phyloP scores from a whole-genome alignment of 192 early-diverging fungal species.

The Jimgerdemannia lactiflua region DNA sequence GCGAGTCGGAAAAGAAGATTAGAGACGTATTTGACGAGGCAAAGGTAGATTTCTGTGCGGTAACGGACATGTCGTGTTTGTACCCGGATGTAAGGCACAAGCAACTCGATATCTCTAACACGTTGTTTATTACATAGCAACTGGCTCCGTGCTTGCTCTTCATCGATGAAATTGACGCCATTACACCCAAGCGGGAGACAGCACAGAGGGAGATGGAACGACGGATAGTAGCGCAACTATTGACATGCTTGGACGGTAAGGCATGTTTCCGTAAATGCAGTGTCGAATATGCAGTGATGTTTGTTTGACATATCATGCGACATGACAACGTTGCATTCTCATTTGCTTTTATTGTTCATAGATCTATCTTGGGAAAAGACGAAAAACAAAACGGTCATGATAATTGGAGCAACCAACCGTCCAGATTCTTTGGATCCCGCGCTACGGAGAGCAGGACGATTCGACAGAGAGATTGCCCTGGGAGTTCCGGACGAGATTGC shows the following conservation, averaged over 20 bases:
- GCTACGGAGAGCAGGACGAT: conserved; percentile 79
- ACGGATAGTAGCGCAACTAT: conserved; percentile 96
- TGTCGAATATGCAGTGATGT: background rate
- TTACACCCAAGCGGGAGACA: conserved; percentile 99
- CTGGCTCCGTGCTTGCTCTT: conserved; percentile 72
- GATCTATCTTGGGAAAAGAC: conserved; percentile 90
- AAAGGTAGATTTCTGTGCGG: conserved; percentile 34
- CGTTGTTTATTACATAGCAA: conserved; percentile 3
- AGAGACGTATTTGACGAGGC: conserved; percentile 98
- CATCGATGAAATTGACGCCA: conserved; percentile 99
- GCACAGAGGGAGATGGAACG: conserved; percentile 99
- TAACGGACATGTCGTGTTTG: background rate
- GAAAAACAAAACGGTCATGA: conserved; percentile 79
- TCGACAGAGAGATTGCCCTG: conserved; percentile 84
- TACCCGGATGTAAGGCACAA: background rate
- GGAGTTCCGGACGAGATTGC: conserved; percentile 90
- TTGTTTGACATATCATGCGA: background rate
- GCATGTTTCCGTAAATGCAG: conserved; percentile 32
- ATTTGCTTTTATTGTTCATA: conserved; percentile 20
- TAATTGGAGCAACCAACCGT: conserved; percentile 91
- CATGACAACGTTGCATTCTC: background rate
- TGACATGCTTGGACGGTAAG: conserved; percentile 98
- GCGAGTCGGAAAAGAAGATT: conserved; percentile 98
- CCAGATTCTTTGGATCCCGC: conserved; percentile 86
- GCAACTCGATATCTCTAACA: background rate